Conservation (phyloP, 2,329 filamentous ascomycete species). For the Claviceps arundinis region DNA sequence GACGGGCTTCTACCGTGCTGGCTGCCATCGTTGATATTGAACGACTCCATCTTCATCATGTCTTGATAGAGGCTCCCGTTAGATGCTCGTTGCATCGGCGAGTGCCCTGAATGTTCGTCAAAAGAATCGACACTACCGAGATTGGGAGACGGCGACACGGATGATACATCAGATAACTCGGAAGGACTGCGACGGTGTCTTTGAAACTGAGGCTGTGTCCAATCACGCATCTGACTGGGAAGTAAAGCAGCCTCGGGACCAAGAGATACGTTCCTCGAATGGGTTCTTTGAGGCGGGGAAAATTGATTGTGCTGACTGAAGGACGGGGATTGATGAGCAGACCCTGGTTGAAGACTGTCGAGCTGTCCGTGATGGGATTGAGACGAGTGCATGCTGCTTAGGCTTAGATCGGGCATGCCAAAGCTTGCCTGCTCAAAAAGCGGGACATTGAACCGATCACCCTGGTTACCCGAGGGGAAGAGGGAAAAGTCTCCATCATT, state of each 20-base stretch:
- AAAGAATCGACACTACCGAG: slow-evolving; percentile 67
- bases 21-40: slow-evolving; percentile 66
- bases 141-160: slow-evolving; percentile 72
- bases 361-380: slow-evolving; percentile 41
- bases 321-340: slow-evolving; percentile 42
- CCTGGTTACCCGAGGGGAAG: slow-evolving; percentile 42
- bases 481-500: slow-evolving; percentile 48
- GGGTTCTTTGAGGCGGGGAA: slow-evolving; percentile 32
- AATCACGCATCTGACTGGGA: slow-evolving; percentile 37
- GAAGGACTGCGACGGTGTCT: slow-evolving; percentile 75
- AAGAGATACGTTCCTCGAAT: slow-evolving; percentile 44
- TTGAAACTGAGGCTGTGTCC: slow-evolving; percentile 52
- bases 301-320: slow-evolving; percentile 45
- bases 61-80: slow-evolving; percentile 65
- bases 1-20: slow-evolving; percentile 70
- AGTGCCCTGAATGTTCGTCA: slow-evolving; percentile 58
- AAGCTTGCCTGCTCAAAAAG: slow-evolving; percentile 40
- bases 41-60: slow-evolving; percentile 62
- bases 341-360: slow-evolving; percentile 32
- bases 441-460: slow-evolving; percentile 47
- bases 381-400: slow-evolving; percentile 40
- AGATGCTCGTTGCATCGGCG: slow-evolving; percentile 64
- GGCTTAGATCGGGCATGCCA: slow-evolving; percentile 32
- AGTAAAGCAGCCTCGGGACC: slow-evolving; percentile 45
- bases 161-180: slow-evolving; percentile 87